Evolutionary conservation across 768 basidiomycete species (phyloP), one percentile per base, ranked within the genome.

Genomic region (Kwoniella heveanensis): DNA sequence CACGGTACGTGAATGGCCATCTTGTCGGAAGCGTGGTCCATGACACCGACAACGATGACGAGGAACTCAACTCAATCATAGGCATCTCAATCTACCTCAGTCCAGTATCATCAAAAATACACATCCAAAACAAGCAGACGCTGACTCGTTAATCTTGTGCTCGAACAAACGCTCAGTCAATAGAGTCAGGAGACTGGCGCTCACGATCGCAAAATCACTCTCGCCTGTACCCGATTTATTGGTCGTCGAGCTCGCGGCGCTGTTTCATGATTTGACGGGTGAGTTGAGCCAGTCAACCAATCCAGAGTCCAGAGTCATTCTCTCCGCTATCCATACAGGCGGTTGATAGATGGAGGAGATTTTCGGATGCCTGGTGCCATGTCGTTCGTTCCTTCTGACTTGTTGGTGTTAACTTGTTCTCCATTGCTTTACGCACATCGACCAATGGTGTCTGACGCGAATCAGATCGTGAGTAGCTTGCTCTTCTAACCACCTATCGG

Each of bases 221-320:
- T 21, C 53, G 1, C 77, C 80, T 13, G 80, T 80, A 46, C 86
- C 87, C 1, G 90, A 94, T 81, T 79, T 92, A 1, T 81, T 93
- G 22, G 84, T 86, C 5, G 85, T 94, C 24, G 92, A 94, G 78
- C 82, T 94, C 51, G 88, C 89, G 29, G 89, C 92, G n/a, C 84
- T 95, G 39, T 85, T 94, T 49, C 92, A 94, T 72, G 92, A 95
- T 78, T 84, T 92, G 81, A 59, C 89, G 85, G 77, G 80, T 86
- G 24, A 87, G 90, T 22, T 86, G 78, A 4, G 70, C 70, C n/a
- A n/a, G n/a, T n/a, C n/a, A n/a, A n/a, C n/a, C n/a, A n/a, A n/a
- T n/a, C n/a, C n/a, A n/a, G n/a, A n/a, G n/a, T n/a, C n/a, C n/a
- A n/a, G n/a, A n/a, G n/a, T n/a, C n/a, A n/a, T n/a, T n/a, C n/a